These are phyloP conservation scores for Sphaerulina musiva DNA, from an alignment of 2,329 filamentous ascomycete species.

Conservation along the genomic window DNA sequence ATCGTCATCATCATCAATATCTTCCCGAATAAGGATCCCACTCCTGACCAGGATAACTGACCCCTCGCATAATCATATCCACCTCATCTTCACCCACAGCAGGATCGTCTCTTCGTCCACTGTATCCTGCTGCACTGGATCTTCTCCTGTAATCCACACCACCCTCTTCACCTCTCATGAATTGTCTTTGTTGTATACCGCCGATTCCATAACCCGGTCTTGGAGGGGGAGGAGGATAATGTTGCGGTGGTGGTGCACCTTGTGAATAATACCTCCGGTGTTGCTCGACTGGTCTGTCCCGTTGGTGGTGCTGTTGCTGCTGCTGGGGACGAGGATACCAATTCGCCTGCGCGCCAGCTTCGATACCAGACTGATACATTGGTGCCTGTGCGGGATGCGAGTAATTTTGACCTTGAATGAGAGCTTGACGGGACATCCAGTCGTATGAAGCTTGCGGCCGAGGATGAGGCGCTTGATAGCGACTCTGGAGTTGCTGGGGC, in stretches of 20 bases:
- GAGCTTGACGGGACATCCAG: conserved; percentile 4
- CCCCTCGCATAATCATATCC: conserved; percentile 52
- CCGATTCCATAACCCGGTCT: neutral
- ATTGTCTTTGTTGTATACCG: neutral
- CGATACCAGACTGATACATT: conserved; percentile 5
- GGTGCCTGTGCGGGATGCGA: conserved; percentile 4
- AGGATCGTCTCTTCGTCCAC: conserved; percentile 26
- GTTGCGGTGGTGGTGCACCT: neutral
- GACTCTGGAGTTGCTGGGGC: neutral
- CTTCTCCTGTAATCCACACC: conserved; percentile 11
- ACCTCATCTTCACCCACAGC: conserved; percentile 25
- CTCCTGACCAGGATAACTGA: conserved; percentile 64
- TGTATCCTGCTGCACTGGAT: conserved; percentile 21
- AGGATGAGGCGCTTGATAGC: neutral
- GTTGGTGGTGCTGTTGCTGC: neutral
- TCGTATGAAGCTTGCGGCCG: neutral
- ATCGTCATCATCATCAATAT: neutral
- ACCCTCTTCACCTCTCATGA: conserved; percentile 2
- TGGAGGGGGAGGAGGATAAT: neutral
- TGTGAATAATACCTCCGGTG: conserved; percentile 2
- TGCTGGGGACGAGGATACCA: conserved; percentile 1
- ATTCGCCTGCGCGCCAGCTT: neutral
- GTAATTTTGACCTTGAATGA: conserved; percentile 7
- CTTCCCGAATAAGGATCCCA: conserved; percentile 40
- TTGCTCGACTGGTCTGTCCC: neutral